Base-by-base conservation (phyloP, 1,139 yeast species). In the Debaryomycetaceae sp. region DNA sequence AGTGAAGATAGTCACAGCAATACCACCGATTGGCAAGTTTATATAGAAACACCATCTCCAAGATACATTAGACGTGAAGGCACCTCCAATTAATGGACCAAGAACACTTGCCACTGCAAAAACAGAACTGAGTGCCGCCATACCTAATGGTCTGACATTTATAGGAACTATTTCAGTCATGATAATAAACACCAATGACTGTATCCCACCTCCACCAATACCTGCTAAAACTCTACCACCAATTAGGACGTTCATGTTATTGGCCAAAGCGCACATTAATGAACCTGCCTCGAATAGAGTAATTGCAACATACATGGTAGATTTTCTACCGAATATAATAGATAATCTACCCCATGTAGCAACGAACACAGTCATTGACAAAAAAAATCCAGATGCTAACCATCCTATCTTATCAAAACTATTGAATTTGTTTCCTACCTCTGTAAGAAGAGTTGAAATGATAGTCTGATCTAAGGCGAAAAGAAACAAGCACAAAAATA, bases 51-150 rank as follows among this genome's bases (percentile, higher is more conserved):
- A 35, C 49, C 53, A 45, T 47, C 79, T 66, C 85, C 85, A 79
- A 7, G 65, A 45, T 17, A 59, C 61, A 42, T 65, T 61, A 17
- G 64, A 53, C 5, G 75, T 68, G 42, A 78, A 73, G 0, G 74
- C 79, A 22, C 80, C 78, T 43, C 79, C 79, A 16, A 79, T 55
- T 40, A 79, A 68, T 0, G 85, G 85, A 0, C 84, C 85, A 11
- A 74, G 47, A 1, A 76, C 76, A 40, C 73, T 70, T 2, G 84
- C 83, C 8, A 78, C 44, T 1, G 59, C 57, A 50, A 59, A 55
- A 7, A 54, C 47, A 5, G 49, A 46, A 0, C 82, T 82, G 24
- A 78, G 67, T 37, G 65, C 59, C 0, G 77, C 75, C 71, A 56
- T 53, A 5, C 50, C 51, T 33, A 59, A 35, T 5, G 48, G 44